Base-by-base conservation (phyloP, 176 grass and related monocot genomes). In the Avena eriantha region DNA sequence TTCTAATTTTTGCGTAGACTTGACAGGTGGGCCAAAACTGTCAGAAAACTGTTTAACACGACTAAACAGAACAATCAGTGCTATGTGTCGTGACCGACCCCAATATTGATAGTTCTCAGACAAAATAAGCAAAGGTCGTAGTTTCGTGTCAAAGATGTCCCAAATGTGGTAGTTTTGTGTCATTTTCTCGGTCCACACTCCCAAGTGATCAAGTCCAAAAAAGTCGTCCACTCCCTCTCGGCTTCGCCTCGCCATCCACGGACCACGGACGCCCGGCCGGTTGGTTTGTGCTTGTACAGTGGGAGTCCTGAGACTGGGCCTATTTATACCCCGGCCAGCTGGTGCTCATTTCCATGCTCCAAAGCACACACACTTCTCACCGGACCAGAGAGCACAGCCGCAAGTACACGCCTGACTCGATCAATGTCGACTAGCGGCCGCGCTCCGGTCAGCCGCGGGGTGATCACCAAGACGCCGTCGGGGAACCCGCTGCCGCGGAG, bases 401-500 rank as follows among this genome's bases (percentile, higher is more conserved):
- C 17, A 46, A n/a, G 10, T 8, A 18, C 33, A 1, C 18, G 43
- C 73, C 1, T 50, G 46, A 1, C 47, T 22, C 7, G 16, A 75
- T 14, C 19, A 73, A 91, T 87, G 89, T 77, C 75, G 12, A 80
- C 58, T 39, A 57, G 48, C 75, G 2, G 29, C 59, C 8, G 68
- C 11, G 16, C 76, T 51, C 72, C 71, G n/a, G 65, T 0, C 21
- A 69, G 78, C 26, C 65, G 71, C 8, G 4, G 43, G 41, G 45
- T 66, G 63, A 6, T 69, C 29, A 67, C 49, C 83, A 86, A 82
- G 86, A 74, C 68, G 65, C 73, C 92, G 26, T 60, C 84, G 4
- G 91, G 89, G 54, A 95, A 90, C 84, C 93, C 90, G 39, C 83
- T 73, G 84, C 93, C 89, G 6, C 84, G 86, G 82, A 79, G 95